These are phyloP conservation scores for Fusarium neocosmosporiellum DNA, from an alignment of 2,329 filamentous ascomycete genomes.

Conservation along the genomic window DNA sequence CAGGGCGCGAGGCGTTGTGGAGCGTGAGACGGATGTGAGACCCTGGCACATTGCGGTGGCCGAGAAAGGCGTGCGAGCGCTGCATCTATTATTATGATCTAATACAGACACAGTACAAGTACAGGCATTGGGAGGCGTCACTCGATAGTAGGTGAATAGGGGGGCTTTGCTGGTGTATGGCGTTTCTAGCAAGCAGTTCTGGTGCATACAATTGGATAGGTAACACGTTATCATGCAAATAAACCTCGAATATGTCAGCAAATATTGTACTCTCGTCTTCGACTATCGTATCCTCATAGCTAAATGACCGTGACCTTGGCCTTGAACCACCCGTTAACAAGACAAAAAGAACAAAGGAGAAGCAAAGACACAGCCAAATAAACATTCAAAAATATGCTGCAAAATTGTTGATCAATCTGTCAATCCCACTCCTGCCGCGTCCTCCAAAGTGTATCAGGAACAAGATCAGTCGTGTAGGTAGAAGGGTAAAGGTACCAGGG, in stretches of 20 bases:
- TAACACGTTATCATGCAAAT: conserved; percentile 5
- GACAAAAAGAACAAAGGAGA: neutral
- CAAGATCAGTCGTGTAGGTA: neutral
- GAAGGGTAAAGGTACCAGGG: neutral
- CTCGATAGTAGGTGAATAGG: conserved; percentile 5
- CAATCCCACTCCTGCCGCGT: neutral
- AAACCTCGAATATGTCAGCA: conserved; percentile 3
- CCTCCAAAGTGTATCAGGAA: neutral
- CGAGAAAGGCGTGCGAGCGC: conserved; percentile 73
- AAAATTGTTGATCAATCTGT: neutral
- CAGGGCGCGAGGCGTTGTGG: conserved; percentile 71
- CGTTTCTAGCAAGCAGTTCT: conserved; percentile 13
- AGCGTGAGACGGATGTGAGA: conserved; percentile 69
- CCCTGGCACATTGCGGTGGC: conserved; percentile 84
- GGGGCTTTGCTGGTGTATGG: conserved; percentile 25
- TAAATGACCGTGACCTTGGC: too few species aligned
- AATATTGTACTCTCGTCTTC: neutral
- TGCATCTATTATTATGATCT: conserved; percentile 72
- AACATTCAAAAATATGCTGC: neutral
- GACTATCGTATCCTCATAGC: too few species aligned
- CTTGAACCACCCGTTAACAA: neutral
- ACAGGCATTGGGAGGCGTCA: conserved; percentile 29
- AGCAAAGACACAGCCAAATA: neutral
- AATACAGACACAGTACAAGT: conserved; percentile 6
- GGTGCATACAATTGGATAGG: conserved; percentile 15